Evolutionary conservation across 2,329 filamentous ascomycete genomes (phyloP).

Genomic region (Gnomoniopsis sp.): DNA sequence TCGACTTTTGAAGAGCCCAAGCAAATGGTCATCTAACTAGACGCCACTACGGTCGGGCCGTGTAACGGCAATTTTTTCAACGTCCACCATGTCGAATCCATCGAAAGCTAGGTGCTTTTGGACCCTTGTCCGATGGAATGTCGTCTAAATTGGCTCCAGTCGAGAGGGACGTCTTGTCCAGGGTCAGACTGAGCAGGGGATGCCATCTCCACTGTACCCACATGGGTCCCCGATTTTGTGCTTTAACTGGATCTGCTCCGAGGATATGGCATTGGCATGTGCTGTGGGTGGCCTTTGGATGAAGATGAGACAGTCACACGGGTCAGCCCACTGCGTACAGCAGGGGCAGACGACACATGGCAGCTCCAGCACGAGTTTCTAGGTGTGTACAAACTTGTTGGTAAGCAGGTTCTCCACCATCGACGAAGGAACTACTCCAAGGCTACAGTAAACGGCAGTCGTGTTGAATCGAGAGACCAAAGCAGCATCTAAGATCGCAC

Average conservation of each 20-base stretch:
- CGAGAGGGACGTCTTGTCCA: conserved; percentile 11
- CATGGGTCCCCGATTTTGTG: conserved; percentile 10
- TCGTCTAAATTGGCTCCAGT: conserved; percentile 17
- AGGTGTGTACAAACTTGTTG: not conserved
- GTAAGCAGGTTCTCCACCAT: not conserved
- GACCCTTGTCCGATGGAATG: conserved; percentile 16
- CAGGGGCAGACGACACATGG: not conserved
- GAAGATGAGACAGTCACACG: conserved; percentile 14
- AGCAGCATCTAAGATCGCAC: not conserved
- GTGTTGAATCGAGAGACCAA: not conserved
- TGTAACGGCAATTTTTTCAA: not conserved
- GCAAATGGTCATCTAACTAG: not conserved
- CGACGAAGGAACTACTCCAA: not conserved
- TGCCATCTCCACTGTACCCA: not conserved
- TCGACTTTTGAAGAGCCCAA: not conserved
- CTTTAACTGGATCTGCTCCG: conserved; percentile 9
- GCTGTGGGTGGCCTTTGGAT: not conserved
- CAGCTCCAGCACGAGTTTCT: not conserved
- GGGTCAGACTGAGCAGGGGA: conserved; percentile 4
- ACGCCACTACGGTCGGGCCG: not conserved
- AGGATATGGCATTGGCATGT: conserved; percentile 6
- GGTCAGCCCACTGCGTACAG: not conserved
- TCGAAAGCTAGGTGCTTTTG: not conserved
- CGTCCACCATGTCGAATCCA: not conserved
- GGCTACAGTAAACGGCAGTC: not conserved